phyloP scores from a whole-genome alignment of 495 filamentous ascomycete species.

The Podospora pseudoanserina region DNA sequence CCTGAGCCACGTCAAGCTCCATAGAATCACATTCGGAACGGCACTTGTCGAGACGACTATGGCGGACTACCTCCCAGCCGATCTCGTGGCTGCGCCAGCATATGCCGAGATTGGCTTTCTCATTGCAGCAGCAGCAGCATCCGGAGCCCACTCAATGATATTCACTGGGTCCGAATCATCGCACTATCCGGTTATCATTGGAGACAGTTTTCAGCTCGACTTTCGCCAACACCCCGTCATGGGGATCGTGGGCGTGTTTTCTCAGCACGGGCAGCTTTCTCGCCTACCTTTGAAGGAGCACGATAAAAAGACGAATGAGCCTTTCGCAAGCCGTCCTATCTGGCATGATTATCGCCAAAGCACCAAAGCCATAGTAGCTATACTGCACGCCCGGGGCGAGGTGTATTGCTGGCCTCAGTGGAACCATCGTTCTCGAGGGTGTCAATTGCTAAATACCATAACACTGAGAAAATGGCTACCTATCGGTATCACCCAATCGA shows the following conservation, averaged over 20 bases:
- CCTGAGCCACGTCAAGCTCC: background rate
- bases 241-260: background rate
- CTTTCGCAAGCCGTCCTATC: background rate
- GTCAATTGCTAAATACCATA: too few species aligned
- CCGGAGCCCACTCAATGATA: background rate
- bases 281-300: background rate
- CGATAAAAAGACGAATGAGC: background rate
- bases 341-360: background rate
- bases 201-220: background rate
- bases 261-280: background rate
- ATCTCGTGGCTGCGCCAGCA: background rate
- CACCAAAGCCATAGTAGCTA: background rate
- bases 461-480: too few species aligned
- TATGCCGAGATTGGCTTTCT: slow-evolving; percentile 6
- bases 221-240: slow-evolving; percentile 4
- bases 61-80: slow-evolving; percentile 4
- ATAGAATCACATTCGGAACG: background rate
- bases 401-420: background rate
- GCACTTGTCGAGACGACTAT: background rate
- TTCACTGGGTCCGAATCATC: background rate
- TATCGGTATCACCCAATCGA: too few species aligned
- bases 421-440: background rate
- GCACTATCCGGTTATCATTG: background rate
- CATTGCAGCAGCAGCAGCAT: background rate
- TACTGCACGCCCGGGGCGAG: background rate